Evolutionary conservation across 495 filamentous ascomycete species (phyloP).

Genomic region (Neurospora sp.): DNA sequence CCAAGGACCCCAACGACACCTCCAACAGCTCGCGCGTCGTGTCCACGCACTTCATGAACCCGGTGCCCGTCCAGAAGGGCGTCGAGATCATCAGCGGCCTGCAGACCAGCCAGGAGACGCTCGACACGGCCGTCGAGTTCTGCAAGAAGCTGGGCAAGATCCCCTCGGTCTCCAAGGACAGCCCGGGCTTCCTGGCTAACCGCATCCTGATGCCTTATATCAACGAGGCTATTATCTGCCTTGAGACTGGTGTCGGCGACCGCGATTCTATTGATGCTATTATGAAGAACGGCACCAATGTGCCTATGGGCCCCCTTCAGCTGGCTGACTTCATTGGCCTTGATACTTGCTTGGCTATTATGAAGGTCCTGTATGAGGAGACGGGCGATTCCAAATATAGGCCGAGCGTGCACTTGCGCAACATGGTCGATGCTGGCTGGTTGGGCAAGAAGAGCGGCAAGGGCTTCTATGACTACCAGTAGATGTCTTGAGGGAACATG

Average conservation of each 20-base stretch:
- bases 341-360: slow-evolving; percentile 92
- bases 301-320: slow-evolving; percentile 92
- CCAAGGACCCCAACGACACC: slow-evolving; percentile 58
- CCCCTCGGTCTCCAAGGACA: slow-evolving; percentile 72
- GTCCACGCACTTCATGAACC: slow-evolving; percentile 99
- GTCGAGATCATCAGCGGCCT: slow-evolving; percentile 94
- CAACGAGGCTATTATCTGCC: slow-evolving; percentile 94
- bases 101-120: slow-evolving; percentile 74
- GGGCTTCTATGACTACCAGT: slow-evolving; percentile 82
- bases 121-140: slow-evolving; percentile 77
- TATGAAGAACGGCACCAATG: slow-evolving; percentile 99
- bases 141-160: slow-evolving; percentile 91
- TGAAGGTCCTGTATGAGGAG: slow-evolving; percentile 89
- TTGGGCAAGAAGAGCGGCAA: slow-evolving; percentile 94
- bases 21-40: slow-evolving; percentile 80
- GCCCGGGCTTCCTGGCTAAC: slow-evolving; percentile 92
- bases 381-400: slow-evolving; percentile 94
- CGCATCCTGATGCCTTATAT: slow-evolving; percentile 98
- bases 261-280: slow-evolving; percentile 91
- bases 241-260: slow-evolving; percentile 83
- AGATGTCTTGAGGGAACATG: background rate
- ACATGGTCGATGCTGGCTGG: slow-evolving; percentile 99
- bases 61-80: slow-evolving; percentile 91
- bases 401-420: slow-evolving; percentile 70
- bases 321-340: slow-evolving; percentile 96